These are phyloP conservation scores for Athelia psychrophila DNA, from an alignment of 1,284 basidiomycete genomes.

Conservation along the genomic window DNA sequence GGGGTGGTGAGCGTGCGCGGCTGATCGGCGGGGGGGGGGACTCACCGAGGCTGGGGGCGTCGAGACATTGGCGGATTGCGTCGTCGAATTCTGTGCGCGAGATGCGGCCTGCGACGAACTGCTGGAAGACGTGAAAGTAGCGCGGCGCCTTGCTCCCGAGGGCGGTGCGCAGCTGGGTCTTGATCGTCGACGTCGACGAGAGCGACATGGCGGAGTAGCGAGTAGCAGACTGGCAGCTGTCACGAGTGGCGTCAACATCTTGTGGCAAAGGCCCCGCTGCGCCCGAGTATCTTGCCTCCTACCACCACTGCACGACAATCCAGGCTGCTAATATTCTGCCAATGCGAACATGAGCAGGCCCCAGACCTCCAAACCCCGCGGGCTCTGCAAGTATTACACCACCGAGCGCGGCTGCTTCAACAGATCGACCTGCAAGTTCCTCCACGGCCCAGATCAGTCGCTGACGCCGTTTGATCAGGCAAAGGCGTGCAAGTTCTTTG, in stretches of 20 bases:
- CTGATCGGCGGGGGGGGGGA: no score
- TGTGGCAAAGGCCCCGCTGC: no score
- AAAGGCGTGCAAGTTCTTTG: constrained; percentile 65
- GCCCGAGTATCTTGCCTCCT: no score
- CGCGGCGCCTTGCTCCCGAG: constrained; percentile 56
- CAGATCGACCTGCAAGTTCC: constrained; percentile 68
- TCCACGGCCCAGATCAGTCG: constrained; percentile 49
- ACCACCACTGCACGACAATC: background rate
- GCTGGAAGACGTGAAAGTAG: constrained; percentile 64
- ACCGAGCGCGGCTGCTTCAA: constrained; percentile 63
- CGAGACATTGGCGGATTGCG: constrained; percentile 57
- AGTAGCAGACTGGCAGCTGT: background rate
- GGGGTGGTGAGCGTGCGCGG: no score
- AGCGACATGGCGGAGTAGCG: constrained; percentile 53
- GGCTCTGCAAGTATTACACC: constrained; percentile 60
- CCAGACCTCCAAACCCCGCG: constrained; percentile 59
- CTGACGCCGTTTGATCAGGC: constrained; percentile 66
- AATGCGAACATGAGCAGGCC: constrained; percentile 37
- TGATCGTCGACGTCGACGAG: constrained; percentile 72
- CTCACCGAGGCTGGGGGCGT: constrained; percentile 59
- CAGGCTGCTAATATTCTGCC: background rate
- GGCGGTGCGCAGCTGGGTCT: constrained; percentile 58
- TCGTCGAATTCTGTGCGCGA: constrained; percentile 78
- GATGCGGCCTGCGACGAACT: constrained; percentile 64
- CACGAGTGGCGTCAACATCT: background rate